Conservation (phyloP, 2,329 filamentous ascomycete genomes). For the Beauveria sp. region DNA sequence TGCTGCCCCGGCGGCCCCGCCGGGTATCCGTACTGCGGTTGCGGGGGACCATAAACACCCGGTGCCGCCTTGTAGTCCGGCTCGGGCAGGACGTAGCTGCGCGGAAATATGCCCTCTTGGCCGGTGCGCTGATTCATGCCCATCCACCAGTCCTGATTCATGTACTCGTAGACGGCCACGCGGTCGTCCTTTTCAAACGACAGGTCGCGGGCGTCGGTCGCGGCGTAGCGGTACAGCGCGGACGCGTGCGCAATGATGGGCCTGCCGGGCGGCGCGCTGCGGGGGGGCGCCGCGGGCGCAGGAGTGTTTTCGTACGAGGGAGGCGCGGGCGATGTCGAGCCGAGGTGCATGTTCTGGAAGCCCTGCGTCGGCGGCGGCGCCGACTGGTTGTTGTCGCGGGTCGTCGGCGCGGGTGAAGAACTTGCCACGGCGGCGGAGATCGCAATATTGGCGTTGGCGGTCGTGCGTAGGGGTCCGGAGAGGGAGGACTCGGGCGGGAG, state of each 20-base stretch:
- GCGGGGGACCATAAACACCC: constrained; percentile 25
- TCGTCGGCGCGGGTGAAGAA: constrained; percentile 23
- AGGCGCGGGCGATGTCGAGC: constrained; percentile 32
- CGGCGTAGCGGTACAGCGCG: constrained; percentile 77
- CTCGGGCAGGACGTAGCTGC: constrained; percentile 74
- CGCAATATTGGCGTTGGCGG: constrained; percentile 19
- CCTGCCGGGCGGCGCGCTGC: constrained; percentile 27
- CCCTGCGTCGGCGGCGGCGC: constrained; percentile 26
- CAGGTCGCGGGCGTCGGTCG: constrained; percentile 73
- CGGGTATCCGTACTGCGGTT: constrained; percentile 33
- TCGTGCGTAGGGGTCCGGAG: constrained; percentile 38
- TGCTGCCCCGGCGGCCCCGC: constrained; percentile 39
- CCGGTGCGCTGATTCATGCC: constrained; percentile 78
- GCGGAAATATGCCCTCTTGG: constrained; percentile 89
- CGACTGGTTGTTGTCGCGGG: constrained; percentile 22
- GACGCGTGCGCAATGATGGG: constrained; percentile 64
- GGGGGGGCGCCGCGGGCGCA: constrained; percentile 34
- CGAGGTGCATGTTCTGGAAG: constrained; percentile 35
- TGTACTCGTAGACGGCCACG: constrained; percentile 78
- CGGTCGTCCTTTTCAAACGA: constrained; percentile 73
- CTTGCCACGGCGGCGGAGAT: constrained; percentile 19
- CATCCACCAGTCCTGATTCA: constrained; percentile 97
- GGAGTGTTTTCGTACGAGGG: constrained; percentile 46
- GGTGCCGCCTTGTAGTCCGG: constrained; percentile 45
- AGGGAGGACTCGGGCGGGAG: constrained; percentile 66